phyloP scores from a whole-genome alignment of 192 early-diverging fungal species.

The Umbelopsis sp. region DNA sequence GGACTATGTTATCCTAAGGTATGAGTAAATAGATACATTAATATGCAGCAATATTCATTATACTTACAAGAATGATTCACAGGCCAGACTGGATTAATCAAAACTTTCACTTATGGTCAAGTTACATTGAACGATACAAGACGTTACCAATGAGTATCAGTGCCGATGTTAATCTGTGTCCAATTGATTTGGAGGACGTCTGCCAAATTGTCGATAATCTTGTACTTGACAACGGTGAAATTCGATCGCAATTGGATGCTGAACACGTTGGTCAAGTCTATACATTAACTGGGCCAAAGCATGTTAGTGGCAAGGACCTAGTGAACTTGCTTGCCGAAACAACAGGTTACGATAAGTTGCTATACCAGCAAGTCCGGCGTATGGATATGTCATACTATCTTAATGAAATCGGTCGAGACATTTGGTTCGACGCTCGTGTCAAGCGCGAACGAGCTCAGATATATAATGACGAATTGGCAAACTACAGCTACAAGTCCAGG shows the following conservation, averaged over 20 bases:
- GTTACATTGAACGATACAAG: slow-evolving; percentile 29
- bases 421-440: slow-evolving; percentile 38
- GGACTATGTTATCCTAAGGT: slow-evolving; percentile 36
- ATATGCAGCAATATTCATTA: too few species aligned
- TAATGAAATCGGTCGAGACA: slow-evolving; percentile 26
- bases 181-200: slow-evolving; percentile 33
- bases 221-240: slow-evolving; percentile 1
- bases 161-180: slow-evolving; percentile 23
- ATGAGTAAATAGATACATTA: background rate
- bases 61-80: background rate
- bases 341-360: slow-evolving; percentile 25
- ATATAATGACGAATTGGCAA: slow-evolving; percentile 25
- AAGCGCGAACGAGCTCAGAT: slow-evolving; percentile 31
- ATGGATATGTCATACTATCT: slow-evolving; percentile 38
- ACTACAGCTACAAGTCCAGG: slow-evolving; percentile 16
- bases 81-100: slow-evolving; percentile 40
- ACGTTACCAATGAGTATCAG: slow-evolving; percentile 27
- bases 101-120: slow-evolving; percentile 37
- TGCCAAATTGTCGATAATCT: slow-evolving; percentile 23
- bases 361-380: slow-evolving; percentile 20
- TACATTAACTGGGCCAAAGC: slow-evolving; percentile 32
- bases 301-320: slow-evolving; percentile 29
- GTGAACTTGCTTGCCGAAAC: slow-evolving; percentile 19
- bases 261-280: slow-evolving; percentile 34
- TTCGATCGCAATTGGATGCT: slow-evolving; percentile 20